Percentiles rank a stretch among this genome's conserved stretches.
phyloP scores from a whole-genome alignment of 2,329 filamentous ascomycete genomes.

The Fusarium sp. region DNA sequence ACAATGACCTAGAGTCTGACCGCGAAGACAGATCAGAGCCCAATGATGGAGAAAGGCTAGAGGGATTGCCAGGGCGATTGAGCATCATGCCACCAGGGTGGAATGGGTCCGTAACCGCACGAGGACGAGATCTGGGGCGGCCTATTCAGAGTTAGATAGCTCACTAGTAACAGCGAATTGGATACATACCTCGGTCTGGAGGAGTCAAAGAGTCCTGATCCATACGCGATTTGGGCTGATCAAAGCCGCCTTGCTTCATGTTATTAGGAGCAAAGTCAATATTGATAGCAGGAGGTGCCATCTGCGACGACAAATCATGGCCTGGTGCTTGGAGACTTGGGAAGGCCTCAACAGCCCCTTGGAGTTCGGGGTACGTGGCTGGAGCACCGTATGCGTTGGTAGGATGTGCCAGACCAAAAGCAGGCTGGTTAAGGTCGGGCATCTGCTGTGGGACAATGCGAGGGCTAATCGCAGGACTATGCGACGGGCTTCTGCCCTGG shows the following conservation, averaged over 20 bases:
- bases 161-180: neutral
- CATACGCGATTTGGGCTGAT: conserved; percentile 70
- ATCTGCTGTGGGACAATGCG: conserved; percentile 69
- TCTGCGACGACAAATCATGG: conserved; percentile 74
- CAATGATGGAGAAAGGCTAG: conserved; percentile 64
- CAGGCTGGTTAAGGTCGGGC: conserved; percentile 62
- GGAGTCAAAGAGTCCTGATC: conserved; percentile 86
- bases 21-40: conserved; percentile 59
- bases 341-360: conserved; percentile 61
- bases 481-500: conserved; percentile 84
- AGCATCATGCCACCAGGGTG: conserved; percentile 59
- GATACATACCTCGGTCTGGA: conserved; percentile 73
- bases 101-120: conserved; percentile 71
- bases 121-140: conserved; percentile 62
- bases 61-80: conserved; percentile 54
- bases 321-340: conserved; percentile 62
- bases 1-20: conserved; percentile 66
- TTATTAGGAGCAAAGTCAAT: conserved; percentile 89
- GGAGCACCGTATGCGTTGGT: conserved; percentile 53
- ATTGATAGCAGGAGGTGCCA: conserved; percentile 94
- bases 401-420: conserved; percentile 58
- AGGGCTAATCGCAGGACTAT: conserved; percentile 75
- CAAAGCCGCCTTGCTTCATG: conserved; percentile 53
- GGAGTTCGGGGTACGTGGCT: conserved; percentile 53
- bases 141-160: conserved; percentile 50